Evolutionary conservation across 495 filamentous ascomycete genomes (phyloP).

Genomic region (Daldinia loculata): DNA sequence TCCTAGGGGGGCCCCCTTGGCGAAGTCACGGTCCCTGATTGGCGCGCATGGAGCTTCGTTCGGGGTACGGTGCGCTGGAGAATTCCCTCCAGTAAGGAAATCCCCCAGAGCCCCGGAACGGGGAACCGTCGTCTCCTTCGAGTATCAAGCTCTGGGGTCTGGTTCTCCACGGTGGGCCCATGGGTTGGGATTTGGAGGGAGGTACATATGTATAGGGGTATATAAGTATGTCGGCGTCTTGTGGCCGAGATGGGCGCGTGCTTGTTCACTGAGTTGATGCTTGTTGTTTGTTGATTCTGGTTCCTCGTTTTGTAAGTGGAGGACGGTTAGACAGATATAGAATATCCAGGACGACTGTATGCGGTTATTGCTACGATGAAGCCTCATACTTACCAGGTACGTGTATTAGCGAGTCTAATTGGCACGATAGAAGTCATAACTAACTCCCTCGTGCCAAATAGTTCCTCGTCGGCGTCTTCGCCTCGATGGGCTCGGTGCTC

Average conservation of each 20-base stretch:
- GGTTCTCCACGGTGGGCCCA: not conserved
- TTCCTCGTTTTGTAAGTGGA: not conserved
- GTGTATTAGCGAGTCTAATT: not conserved
- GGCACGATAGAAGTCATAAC: not conserved
- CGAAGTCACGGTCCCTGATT: conserved; percentile 12
- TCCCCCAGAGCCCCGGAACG: conserved; percentile 1
- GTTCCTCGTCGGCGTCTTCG: conserved; percentile 70
- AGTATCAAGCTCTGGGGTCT: conserved; percentile 24
- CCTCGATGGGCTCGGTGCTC: conserved; percentile 68
- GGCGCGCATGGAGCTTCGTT: conserved; percentile 22
- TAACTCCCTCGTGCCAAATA: conserved; percentile 30
- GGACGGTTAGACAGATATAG: not conserved
- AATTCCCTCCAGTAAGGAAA: conserved; percentile 31
- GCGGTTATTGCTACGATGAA: conserved; percentile 31
- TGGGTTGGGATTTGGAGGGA: not conserved
- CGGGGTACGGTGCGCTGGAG: not conserved
- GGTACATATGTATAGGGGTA: not conserved
- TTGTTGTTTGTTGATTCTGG: not conserved
- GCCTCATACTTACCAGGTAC: conserved; percentile 46
- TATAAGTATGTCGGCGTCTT: conserved; percentile 1
- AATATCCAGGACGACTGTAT: not conserved
- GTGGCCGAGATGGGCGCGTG: not conserved
- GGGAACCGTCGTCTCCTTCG: conserved; percentile 6
- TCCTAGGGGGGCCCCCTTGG: not conserved
- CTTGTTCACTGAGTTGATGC: not conserved